Percentiles rank a stretch among this genome's conserved stretches.
Evolutionary conservation across 2,329 filamentous ascomycete genomes (phyloP).

Genomic region (Trichoderma lentiforme): DNA sequence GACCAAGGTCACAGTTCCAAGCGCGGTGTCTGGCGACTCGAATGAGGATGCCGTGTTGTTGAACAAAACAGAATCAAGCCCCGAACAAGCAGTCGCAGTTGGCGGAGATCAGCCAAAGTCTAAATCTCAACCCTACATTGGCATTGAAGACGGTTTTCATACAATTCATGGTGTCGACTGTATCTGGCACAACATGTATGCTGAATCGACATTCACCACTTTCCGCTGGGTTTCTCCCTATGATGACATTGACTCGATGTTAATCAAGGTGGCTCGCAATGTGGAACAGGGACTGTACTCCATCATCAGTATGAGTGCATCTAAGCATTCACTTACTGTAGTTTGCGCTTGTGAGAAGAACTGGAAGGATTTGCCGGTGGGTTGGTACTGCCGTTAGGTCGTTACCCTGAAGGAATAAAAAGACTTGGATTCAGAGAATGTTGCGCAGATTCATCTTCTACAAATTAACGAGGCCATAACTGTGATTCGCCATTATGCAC

Average conservation of each 20-base stretch:
- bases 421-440: background rate
- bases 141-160: background rate
- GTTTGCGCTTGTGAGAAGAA: constrained; percentile 12
- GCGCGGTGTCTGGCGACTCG: background rate
- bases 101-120: background rate
- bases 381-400: background rate
- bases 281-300: constrained; percentile 16
- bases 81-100: background rate
- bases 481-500: background rate
- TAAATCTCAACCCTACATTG: background rate
- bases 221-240: constrained; percentile 7
- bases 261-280: constrained; percentile 6
- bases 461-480: background rate
- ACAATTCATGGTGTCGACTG: constrained; percentile 14
- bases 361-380: constrained; percentile 8
- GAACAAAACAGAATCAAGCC: background rate
- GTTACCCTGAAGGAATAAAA: background rate
- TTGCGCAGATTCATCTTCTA: background rate
- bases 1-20: background rate
- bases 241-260: constrained; percentile 1
- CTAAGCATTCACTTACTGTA: constrained; percentile 15
- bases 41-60: background rate
- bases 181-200: constrained; percentile 16
- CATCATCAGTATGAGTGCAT: constrained; percentile 7
- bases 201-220: background rate